Percentiles rank a stretch among this genome's conserved stretches.
These are phyloP conservation scores for Brassica nigra DNA, from an alignment of 345 rosid genomes.

Conservation along the genomic window DNA sequence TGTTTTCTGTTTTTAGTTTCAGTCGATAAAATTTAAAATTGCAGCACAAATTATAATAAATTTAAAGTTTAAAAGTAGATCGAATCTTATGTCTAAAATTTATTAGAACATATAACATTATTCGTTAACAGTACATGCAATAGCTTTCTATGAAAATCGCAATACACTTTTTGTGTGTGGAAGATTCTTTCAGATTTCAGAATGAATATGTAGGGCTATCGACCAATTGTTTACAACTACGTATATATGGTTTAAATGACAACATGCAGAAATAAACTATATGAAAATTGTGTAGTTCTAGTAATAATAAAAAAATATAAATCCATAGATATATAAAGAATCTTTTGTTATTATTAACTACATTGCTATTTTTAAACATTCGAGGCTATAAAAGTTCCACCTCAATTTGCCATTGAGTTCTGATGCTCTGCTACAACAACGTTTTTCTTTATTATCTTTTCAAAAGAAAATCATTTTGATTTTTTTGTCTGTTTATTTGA, in stretches of 20 bases:
- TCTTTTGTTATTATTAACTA: no score
- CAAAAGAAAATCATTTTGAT: background rate
- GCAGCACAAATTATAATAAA: background rate
- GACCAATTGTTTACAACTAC: background rate
- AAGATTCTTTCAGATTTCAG: background rate
- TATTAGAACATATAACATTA: background rate
- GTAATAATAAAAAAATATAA: no score
- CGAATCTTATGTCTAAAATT: background rate
- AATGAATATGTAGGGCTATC: background rate
- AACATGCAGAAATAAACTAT: no score
- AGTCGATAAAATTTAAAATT: background rate
- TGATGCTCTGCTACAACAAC: slow-evolving; percentile 9
- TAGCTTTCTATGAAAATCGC: background rate
- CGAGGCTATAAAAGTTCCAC: background rate
- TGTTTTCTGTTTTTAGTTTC: background rate
- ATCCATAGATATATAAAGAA: no score
- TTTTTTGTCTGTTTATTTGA: slow-evolving; percentile 16
- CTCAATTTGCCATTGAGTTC: background rate
- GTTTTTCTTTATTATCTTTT: background rate
- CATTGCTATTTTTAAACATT: no score
- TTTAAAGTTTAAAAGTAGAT: background rate
- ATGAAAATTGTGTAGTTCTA: no score
- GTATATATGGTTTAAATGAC: no score
- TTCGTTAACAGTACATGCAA: background rate
- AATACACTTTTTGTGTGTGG: background rate